Evolutionary conservation across 1,139 yeast species (phyloP).

Genomic region (Suhomyces bribrorum): DNA sequence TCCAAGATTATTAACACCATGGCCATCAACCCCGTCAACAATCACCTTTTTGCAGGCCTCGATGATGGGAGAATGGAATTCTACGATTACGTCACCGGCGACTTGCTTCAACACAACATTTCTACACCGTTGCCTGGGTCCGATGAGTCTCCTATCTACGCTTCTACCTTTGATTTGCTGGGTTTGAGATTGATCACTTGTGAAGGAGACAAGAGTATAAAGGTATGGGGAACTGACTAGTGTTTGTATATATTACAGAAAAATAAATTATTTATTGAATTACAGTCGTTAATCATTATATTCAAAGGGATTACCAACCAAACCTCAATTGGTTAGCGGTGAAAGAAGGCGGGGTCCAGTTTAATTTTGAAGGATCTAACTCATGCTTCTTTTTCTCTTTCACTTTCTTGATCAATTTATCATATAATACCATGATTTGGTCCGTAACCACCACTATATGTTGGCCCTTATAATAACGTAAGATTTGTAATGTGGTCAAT

Average conservation of each 20-base stretch:
- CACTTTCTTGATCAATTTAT: slow-evolving; percentile 59
- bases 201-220: slow-evolving; percentile 86
- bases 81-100: slow-evolving; percentile 77
- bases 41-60: slow-evolving; percentile 76
- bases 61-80: slow-evolving; percentile 80
- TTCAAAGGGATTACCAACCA: slow-evolving; percentile 64
- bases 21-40: slow-evolving; percentile 60
- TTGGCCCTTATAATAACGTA: slow-evolving; percentile 92
- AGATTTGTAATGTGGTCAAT: slow-evolving; percentile 83
- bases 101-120: slow-evolving; percentile 52
- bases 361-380: slow-evolving; percentile 68
- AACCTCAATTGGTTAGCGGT: slow-evolving; percentile 94
- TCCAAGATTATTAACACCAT: slow-evolving; percentile 65
- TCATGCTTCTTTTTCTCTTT: slow-evolving; percentile 71
- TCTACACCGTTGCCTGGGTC: slow-evolving; percentile 71
- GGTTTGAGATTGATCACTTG: slow-evolving; percentile 84
- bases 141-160: slow-evolving; percentile 63
- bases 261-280: too few species aligned
- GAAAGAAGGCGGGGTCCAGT: slow-evolving; percentile 96
- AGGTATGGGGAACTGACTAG: slow-evolving; percentile 60
- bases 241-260: slow-evolving; percentile 1
- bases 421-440: slow-evolving; percentile 75
- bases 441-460: slow-evolving; percentile 91
- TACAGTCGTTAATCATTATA: slow-evolving; percentile 9
- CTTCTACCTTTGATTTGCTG: slow-evolving; percentile 74